Evolutionary conservation across 106 monocot species (phyloP).

Genomic region (Dendrobium huoshanense): DNA sequence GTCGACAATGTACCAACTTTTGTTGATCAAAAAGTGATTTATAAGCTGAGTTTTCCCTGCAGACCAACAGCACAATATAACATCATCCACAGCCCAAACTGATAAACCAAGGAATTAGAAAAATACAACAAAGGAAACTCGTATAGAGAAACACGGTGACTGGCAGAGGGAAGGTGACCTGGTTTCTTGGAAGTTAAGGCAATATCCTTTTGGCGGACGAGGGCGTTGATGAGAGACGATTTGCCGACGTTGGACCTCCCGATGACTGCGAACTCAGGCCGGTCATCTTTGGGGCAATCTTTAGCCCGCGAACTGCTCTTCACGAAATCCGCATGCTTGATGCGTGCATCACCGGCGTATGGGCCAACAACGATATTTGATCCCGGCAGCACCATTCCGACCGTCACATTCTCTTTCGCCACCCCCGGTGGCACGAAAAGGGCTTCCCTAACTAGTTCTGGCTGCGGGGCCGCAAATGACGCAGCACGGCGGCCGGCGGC

Average conservation of each 20-base stretch:
- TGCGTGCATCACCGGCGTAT: conserved; percentile 76
- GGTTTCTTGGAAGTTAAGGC: conserved; percentile 98
- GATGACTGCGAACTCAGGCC: conserved; percentile 90
- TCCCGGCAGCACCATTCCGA: conserved; percentile 65
- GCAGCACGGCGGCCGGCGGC: conserved; percentile 3
- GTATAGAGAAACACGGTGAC: background rate
- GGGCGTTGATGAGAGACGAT: conserved; percentile 86
- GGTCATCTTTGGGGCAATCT: conserved; percentile 78
- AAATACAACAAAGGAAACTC: background rate
- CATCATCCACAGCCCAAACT: background rate
- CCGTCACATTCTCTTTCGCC: conserved; percentile 30
- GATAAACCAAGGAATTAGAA: background rate
- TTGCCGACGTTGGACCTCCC: conserved; percentile 95
- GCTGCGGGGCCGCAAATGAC: background rate
- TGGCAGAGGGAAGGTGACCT: conserved; percentile 22
- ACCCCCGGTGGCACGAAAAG: conserved; percentile 61
- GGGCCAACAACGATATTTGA: conserved; percentile 96
- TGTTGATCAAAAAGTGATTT: conserved; percentile 95
- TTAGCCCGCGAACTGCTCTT: conserved; percentile 76
- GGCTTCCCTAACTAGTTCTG: conserved; percentile 13
- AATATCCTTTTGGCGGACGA: conserved; percentile 72
- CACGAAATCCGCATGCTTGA: conserved; percentile 77
- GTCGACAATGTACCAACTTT: conserved; percentile 97
- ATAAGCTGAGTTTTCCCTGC: conserved; percentile 95
- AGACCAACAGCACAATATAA: background rate